phyloP scores from a whole-genome alignment of 1,284 basidiomycete genomes.

The Mrakiaceae sp. region DNA sequence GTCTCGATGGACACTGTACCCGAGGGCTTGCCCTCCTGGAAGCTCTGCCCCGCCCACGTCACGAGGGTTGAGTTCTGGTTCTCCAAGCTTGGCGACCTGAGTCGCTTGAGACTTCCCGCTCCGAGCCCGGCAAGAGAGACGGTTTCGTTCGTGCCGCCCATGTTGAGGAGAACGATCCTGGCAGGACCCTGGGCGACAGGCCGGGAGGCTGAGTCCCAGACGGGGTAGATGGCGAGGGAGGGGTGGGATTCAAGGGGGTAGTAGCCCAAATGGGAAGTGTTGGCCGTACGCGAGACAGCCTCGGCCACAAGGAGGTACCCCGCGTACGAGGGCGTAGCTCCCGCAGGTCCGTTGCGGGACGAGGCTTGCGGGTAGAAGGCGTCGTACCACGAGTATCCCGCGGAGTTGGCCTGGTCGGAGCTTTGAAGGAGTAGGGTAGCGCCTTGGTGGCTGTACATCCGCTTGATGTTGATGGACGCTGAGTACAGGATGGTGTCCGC shows the following conservation, averaged over 20 bases:
- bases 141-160: constrained; percentile 25
- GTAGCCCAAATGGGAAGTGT: constrained; percentile 4
- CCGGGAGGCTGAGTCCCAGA: constrained; percentile 27
- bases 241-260: constrained; percentile 27
- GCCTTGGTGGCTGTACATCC: constrained; percentile 28
- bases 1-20: constrained; percentile 27
- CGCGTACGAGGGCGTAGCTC: constrained; percentile 33
- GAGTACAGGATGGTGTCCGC: constrained; percentile 30
- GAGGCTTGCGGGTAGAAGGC: constrained; percentile 33
- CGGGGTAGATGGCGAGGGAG: constrained; percentile 28
- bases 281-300: constrained; percentile 28
- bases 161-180: constrained; percentile 32
- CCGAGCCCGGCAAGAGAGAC: constrained; percentile 17
- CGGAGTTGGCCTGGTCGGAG: constrained; percentile 30
- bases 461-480: constrained; percentile 30
- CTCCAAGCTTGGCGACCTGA: constrained; percentile 28
- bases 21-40: constrained; percentile 27
- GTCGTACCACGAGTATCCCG: constrained; percentile 36
- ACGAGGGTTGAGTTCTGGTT: constrained; percentile 26
- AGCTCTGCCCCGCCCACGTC: constrained; percentile 36
- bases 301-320: constrained; percentile 34
- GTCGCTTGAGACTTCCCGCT: constrained; percentile 22
- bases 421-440: constrained; percentile 35
- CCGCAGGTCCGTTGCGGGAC: constrained; percentile 30
- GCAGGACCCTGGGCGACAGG: constrained; percentile 17